phyloP scores from a whole-genome alignment of 1,284 basidiomycete species.

The Apiotrichum siamense region DNA sequence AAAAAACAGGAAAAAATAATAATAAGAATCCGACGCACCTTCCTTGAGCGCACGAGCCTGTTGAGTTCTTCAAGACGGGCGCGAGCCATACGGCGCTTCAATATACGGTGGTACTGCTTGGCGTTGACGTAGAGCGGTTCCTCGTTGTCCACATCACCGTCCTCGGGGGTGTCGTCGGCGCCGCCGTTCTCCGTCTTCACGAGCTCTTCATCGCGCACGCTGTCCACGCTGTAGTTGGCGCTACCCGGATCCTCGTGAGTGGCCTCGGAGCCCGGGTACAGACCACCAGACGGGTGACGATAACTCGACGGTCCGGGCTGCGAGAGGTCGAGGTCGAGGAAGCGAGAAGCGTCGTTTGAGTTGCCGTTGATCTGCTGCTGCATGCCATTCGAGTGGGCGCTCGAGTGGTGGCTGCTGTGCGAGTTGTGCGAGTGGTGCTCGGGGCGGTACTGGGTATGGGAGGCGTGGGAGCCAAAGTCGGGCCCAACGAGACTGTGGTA shows the following conservation, averaged over 20 bases:
- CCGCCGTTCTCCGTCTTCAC: conserved; percentile 24
- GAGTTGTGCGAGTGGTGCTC: conserved; percentile 8
- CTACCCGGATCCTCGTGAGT: conserved; percentile 9
- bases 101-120: conserved; percentile 93
- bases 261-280: conserved; percentile 14
- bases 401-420: background rate
- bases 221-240: conserved; percentile 1
- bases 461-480: conserved; percentile 14
- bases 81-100: conserved; percentile 81
- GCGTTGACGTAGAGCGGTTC: conserved; percentile 96
- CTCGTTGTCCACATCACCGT: conserved; percentile 59
- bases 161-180: conserved; percentile 12
- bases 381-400: no score
- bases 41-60: conserved; percentile 79
- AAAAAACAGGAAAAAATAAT: background rate
- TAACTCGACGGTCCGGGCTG: conserved; percentile 33
- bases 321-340: conserved; percentile 27
- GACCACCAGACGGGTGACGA: conserved; percentile 8
- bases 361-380: conserved; percentile 10
- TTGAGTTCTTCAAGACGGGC: conserved; percentile 87
- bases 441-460: conserved; percentile 8
- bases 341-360: conserved; percentile 20
- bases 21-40: conserved; percentile 54
- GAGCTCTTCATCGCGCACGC: conserved; percentile 13
- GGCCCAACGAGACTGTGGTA: conserved; percentile 18